These are phyloP conservation scores for Aristolochia contorta DNA, from an alignment of 164 flowering plant species.

Conservation along the genomic window DNA sequence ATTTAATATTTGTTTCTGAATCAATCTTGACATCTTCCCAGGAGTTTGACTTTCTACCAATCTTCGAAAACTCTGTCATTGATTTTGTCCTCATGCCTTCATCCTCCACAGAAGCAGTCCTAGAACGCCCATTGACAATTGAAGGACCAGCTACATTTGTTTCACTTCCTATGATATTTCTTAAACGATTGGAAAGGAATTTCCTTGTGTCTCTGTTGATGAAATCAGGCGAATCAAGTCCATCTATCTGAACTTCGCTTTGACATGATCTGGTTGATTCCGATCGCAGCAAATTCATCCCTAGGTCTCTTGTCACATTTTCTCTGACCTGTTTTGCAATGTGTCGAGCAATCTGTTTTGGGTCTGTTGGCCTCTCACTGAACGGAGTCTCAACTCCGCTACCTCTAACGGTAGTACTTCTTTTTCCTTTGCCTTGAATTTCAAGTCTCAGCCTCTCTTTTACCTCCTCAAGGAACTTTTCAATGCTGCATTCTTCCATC, in stretches of 20 bases:
- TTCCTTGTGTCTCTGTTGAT: constrained; percentile 53
- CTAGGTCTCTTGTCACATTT: constrained; percentile 46
- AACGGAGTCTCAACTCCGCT: constrained; percentile 68
- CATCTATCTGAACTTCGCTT: constrained; percentile 50
- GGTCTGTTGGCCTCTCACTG: constrained; percentile 46
- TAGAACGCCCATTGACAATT: constrained; percentile 21
- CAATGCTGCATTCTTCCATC: constrained; percentile 50
- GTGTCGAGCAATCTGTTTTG: constrained; percentile 48
- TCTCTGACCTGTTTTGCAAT: constrained; percentile 63
- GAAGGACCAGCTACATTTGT: constrained; percentile 11
- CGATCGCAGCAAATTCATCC: constrained; percentile 49
- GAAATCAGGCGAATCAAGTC: constrained; percentile 57
- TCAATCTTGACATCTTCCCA: constrained; percentile 32
- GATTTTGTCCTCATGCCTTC: constrained; percentile 21
- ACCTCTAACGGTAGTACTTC: constrained; percentile 39
- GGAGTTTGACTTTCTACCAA: constrained; percentile 13
- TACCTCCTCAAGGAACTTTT: constrained; percentile 86
- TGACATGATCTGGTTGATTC: constrained; percentile 71
- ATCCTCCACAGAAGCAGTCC: constrained; percentile 21
- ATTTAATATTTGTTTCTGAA: constrained; percentile 38
- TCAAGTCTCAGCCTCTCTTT: constrained; percentile 67
- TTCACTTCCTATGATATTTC: constrained; percentile 52
- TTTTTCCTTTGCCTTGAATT: constrained; percentile 49
- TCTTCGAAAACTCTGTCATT: constrained; percentile 12
- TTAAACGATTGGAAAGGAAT: constrained; percentile 63